Conservation (phyloP, 371 early-diverging fungal genomes). For the Umbelopsis sp. region DNA sequence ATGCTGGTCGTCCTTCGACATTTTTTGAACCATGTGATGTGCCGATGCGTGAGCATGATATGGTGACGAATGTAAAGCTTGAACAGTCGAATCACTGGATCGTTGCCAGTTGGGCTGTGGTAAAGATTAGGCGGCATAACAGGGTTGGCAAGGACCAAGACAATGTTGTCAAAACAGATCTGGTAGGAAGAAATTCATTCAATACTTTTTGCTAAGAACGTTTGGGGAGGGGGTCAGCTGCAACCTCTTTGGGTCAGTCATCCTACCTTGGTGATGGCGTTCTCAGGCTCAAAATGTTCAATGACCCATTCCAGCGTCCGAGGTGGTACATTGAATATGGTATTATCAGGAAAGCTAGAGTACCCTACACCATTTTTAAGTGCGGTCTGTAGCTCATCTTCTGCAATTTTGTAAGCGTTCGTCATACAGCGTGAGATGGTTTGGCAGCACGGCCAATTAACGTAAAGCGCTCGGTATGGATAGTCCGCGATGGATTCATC, state of each 20-base stretch:
- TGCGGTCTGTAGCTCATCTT: neutral
- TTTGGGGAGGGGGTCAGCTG: neutral
- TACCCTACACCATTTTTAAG: slow-evolving; percentile 14
- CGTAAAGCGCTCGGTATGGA: neutral
- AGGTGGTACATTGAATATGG: slow-evolving; percentile 9
- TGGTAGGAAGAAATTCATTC: neutral
- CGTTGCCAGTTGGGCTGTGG: slow-evolving; percentile 7
- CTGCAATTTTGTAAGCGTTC: neutral
- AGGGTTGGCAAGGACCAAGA: slow-evolving; percentile 15
- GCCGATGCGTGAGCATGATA: slow-evolving; percentile 8
- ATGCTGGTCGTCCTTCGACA: slow-evolving; percentile 7
- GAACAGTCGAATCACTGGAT: slow-evolving; percentile 13
- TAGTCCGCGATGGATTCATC: slow-evolving; percentile 15
- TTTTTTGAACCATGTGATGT: slow-evolving; percentile 18
- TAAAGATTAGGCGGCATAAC: slow-evolving; percentile 1
- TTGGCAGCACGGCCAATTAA: slow-evolving; percentile 13
- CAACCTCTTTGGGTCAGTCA: neutral
- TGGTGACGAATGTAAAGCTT: slow-evolving; percentile 11
- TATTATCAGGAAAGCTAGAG: slow-evolving; percentile 6
- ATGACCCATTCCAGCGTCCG: slow-evolving; percentile 16
- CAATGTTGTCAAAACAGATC: slow-evolving; percentile 18
- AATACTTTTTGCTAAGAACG: no score
- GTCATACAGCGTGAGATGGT: slow-evolving; percentile 10
- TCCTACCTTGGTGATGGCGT: slow-evolving; percentile 2
- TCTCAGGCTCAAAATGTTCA: slow-evolving; percentile 13